Base-by-base conservation (phyloP, 2,329 filamentous ascomycete species). In the Fusarium pseudonygamai region DNA sequence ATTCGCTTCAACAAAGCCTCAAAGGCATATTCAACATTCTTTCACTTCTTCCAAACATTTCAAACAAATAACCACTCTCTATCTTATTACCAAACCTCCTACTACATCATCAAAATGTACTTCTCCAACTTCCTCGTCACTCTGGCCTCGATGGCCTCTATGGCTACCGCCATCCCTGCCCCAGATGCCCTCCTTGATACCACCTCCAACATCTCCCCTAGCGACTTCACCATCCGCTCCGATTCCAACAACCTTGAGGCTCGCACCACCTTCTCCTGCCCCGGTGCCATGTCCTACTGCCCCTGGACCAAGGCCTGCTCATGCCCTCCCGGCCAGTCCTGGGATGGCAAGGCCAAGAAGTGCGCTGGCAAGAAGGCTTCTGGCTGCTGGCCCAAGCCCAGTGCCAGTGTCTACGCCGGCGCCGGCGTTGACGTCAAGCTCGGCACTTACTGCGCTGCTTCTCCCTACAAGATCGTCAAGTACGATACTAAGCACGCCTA, bases 251-350 rank as follows among this genome's bases (percentile, higher is more conserved):
- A 63, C 52, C 65, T 77, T 40, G 69, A 75, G 42, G 71, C 77
- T 52, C 75, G 75, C 49, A 72, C 66, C 53, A 64, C 61, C 71
- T 82, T 81, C 78, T 63, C 64, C 43, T 83, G 82, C 77, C 81
- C 81, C 40, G 64, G 60, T 18, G 67, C 69, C 73, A 83, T 83
- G 82, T 69, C 57, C 73, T 83, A 83, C 79, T 80, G 78, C 76
- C 77, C 79, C 66, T 83, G 82, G 82, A 79, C 78, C 66, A 80
- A 79, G 74, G 63, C 84, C 37, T 87, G 86, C 78, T 77, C 85
- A 22, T 86, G 85, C 66, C 69, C 81, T 20, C 81, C 83, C 20
- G 85, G 84, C 64, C 80, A 83, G 77, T 77, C 80, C 61, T 82
- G 81, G 68, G 83, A 86, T 47, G 68, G 60, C 53, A 49, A 32